phyloP scores from a whole-genome alignment of 1,139 yeast species.

The Pichia sp. region DNA sequence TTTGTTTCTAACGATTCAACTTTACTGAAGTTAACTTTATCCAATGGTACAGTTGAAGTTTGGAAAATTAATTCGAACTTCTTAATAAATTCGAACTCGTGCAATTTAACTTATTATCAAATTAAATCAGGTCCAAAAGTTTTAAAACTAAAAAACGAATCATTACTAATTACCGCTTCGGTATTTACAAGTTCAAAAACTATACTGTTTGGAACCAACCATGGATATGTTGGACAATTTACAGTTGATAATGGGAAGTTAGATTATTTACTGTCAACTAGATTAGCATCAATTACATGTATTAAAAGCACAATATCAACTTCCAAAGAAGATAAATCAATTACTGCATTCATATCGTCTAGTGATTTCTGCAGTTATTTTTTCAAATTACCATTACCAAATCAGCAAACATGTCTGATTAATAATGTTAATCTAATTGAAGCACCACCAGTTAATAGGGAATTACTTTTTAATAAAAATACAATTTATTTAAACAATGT shows the following conservation, averaged over 20 bases:
- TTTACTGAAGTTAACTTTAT: slow-evolving; percentile 10
- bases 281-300: slow-evolving; percentile 19
- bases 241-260: slow-evolving; percentile 23
- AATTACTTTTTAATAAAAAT: slow-evolving; percentile 6
- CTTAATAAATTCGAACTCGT: slow-evolving; percentile 1
- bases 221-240: slow-evolving; percentile 66
- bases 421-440: slow-evolving; percentile 6
- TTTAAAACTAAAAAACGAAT: slow-evolving; percentile 3
- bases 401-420: slow-evolving; percentile 4
- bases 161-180: slow-evolving; percentile 10
- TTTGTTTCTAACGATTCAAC: neutral
- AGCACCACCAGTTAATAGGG: slow-evolving; percentile 1
- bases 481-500: slow-evolving; percentile 1
- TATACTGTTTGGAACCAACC: slow-evolving; percentile 56
- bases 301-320: slow-evolving; percentile 13
- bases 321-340: slow-evolving; percentile 2
- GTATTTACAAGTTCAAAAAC: slow-evolving; percentile 35
- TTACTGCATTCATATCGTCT: slow-evolving; percentile 19
- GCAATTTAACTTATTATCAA: neutral
- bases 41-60: slow-evolving; percentile 38
- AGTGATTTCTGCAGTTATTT: slow-evolving; percentile 19
- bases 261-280: slow-evolving; percentile 21
- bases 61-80: slow-evolving; percentile 35
- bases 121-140: slow-evolving; percentile 1
- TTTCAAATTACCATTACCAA: slow-evolving; percentile 17